phyloP scores from a whole-genome alignment of 371 early-diverging fungal species.

The Sporodiniella umbellata region DNA sequence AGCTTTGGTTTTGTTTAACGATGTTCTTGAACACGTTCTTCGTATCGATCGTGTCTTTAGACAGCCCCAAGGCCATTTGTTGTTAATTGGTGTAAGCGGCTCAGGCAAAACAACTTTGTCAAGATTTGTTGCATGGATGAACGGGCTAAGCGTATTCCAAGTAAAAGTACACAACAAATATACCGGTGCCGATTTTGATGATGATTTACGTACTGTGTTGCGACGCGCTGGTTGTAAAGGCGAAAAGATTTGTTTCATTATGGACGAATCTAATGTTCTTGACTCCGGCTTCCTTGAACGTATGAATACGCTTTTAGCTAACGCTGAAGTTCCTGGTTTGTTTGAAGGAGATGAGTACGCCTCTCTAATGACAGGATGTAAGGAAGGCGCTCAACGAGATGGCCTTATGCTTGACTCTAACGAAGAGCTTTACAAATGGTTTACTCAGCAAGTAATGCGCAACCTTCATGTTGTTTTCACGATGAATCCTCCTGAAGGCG shows the following conservation, averaged over 20 bases:
- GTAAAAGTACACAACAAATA: constrained; percentile 97
- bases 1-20: constrained; percentile 93
- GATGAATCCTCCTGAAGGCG: constrained; percentile 98
- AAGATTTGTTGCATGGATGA: constrained; percentile 99
- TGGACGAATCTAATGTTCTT: constrained; percentile 97
- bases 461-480: constrained; percentile 99
- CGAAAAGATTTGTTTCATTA: constrained; percentile 96
- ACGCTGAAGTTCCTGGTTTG: constrained; percentile 97
- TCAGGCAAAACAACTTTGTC: constrained; percentile 96
- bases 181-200: constrained; percentile 96
- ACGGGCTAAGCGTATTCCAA: constrained; percentile 94
- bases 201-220: constrained; percentile 90
- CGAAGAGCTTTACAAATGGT: constrained; percentile 98
- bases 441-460: constrained; percentile 92
- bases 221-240: constrained; percentile 94
- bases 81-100: constrained; percentile 97
- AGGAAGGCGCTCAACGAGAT: constrained; percentile 92
- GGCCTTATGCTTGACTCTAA: constrained; percentile 91
- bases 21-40: constrained; percentile 96
- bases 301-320: constrained; percentile 98
- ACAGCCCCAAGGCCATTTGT: constrained; percentile 96
- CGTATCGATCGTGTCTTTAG: constrained; percentile 98
- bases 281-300: constrained; percentile 97
- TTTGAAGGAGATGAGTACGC: constrained; percentile 98
- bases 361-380: constrained; percentile 92